Evolutionary conservation across 805 yeast species (phyloP), one percentile per base, ranked within the genome.

Genomic region (Metschnikowia cubensis): DNA sequence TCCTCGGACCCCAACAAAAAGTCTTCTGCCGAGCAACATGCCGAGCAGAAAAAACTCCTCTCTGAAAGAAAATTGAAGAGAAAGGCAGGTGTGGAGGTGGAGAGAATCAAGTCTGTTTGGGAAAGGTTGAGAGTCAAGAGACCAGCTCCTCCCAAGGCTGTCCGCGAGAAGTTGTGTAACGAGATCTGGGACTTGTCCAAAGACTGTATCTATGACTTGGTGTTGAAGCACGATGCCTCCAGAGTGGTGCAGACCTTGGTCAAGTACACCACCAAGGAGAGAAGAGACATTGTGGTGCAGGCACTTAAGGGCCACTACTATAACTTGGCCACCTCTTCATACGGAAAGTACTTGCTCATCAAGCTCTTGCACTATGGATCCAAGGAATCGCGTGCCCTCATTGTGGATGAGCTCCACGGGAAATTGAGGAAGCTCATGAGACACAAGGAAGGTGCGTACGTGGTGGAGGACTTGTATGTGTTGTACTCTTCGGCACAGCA

Each of bases 371-470:
- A 91, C 70, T 92, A 92, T 68, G 99, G 99, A 6, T 80, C 92
- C 6, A 89, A 84, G 63, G 84, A 84, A 31, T 82, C 91, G 1
- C 80, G 96, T 61, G 85, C 82, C 48, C 59, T 81, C 35, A 85
- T 92, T 50, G 77, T 91, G 50, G 79, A 85, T 62, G 97, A 90
- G 71, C 77, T 92, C 57, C 96, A 90, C 63, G 99, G 99, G 45
- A 84, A 85, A 60, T 80, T 89, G 62, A 80, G 97, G 67, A 92
- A 89, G 70, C 75, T 92, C 51, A 89, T 92, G 94, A 84, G 96
- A 75, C 97, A 92, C 71, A 85, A 87, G 73, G 98, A 92, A 76
- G 99, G 97, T 70, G 98, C 98, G 13, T 90, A 92, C 62, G 98
- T 92, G 36, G 90, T 91, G 57, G 98, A 92, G 70, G 99, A 92